These are phyloP conservation scores for Melianthus villosus DNA, from an alignment of 441 rosid genomes.

Conservation along the genomic window DNA sequence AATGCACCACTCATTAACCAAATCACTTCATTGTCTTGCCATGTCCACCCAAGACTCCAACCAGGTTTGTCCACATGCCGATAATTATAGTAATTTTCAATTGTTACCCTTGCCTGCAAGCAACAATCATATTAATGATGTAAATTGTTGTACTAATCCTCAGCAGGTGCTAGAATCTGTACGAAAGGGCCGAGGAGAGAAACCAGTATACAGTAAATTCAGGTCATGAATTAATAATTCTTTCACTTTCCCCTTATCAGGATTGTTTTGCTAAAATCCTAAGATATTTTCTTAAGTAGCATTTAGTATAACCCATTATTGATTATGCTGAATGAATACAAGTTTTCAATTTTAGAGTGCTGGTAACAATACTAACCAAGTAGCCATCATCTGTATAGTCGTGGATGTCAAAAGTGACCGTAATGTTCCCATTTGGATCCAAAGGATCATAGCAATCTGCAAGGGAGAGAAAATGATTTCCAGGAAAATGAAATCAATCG, in stretches of 20 bases:
- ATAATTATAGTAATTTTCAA: slow-evolving; percentile 46
- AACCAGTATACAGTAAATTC: too few species aligned
- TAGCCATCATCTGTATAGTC: slow-evolving; percentile 84
- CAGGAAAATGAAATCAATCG: too few species aligned
- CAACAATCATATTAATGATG: not conserved
- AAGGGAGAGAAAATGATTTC: too few species aligned
- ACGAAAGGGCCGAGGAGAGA: too few species aligned
- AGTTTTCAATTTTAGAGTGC: not conserved
- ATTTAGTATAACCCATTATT: not conserved
- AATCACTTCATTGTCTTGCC: slow-evolving; percentile 60
- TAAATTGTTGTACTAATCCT: not conserved
- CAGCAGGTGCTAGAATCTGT: too few species aligned
- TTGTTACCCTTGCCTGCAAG: slow-evolving; percentile 45
- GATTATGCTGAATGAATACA: not conserved
- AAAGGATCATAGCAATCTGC: slow-evolving; percentile 76
- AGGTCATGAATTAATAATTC: too few species aligned
- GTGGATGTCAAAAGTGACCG: slow-evolving; percentile 73
- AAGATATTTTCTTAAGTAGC: too few species aligned
- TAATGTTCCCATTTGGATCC: slow-evolving; percentile 78
- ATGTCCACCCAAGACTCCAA: slow-evolving; percentile 58
- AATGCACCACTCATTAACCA: slow-evolving; percentile 47
- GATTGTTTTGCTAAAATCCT: too few species aligned
- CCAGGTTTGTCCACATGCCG: slow-evolving; percentile 54
- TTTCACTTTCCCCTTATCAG: too few species aligned
- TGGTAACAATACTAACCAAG: slow-evolving; percentile 28